These are phyloP conservation scores for Haplosporangium sp. DNA, from an alignment of 371 early-diverging fungal genomes.

Conservation along the genomic window DNA sequence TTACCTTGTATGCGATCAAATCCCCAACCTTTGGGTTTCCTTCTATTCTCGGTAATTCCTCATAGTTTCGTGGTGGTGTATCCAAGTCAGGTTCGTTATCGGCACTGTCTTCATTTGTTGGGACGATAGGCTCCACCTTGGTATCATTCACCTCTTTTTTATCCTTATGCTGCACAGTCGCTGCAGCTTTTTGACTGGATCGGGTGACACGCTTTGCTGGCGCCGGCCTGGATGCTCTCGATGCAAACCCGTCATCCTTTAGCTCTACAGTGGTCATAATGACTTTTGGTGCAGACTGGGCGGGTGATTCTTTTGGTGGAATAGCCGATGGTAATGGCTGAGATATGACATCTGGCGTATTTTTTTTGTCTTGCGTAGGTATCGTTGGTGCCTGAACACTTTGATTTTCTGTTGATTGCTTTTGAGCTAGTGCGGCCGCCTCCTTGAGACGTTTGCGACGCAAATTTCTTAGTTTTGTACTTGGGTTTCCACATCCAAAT, in stretches of 20 bases:
- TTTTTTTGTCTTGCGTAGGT: not conserved
- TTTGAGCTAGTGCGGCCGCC: not conserved
- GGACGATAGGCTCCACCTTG: not conserved
- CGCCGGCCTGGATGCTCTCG: not conserved
- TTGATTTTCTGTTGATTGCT: not conserved
- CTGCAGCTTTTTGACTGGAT: not conserved
- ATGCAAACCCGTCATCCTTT: constrained; percentile 10
- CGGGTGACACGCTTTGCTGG: not conserved
- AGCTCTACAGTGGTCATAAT: constrained; percentile 39
- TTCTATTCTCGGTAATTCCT: constrained; percentile 15
- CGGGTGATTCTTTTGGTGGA: not conserved
- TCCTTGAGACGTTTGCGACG: constrained; percentile 8
- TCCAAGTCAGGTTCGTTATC: not conserved
- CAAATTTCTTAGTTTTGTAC: constrained; percentile 16
- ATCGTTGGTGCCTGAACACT: not conserved
- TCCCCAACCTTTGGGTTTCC: constrained; percentile 23
- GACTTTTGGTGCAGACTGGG: constrained; percentile 19
- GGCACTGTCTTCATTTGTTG: constrained; percentile 1
- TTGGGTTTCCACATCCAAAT: constrained; percentile 4
- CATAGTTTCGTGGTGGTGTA: constrained; percentile 21
- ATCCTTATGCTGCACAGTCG: not conserved
- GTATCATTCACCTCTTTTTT: not conserved
- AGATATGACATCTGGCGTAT: not conserved
- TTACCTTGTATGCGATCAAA: constrained; percentile 44
- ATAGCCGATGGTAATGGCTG: not conserved